Percentiles rank a stretch among this genome's conserved stretches.
phyloP scores from a whole-genome alignment of 495 filamentous ascomycete species.

The Clohesyomyces aquaticus region DNA sequence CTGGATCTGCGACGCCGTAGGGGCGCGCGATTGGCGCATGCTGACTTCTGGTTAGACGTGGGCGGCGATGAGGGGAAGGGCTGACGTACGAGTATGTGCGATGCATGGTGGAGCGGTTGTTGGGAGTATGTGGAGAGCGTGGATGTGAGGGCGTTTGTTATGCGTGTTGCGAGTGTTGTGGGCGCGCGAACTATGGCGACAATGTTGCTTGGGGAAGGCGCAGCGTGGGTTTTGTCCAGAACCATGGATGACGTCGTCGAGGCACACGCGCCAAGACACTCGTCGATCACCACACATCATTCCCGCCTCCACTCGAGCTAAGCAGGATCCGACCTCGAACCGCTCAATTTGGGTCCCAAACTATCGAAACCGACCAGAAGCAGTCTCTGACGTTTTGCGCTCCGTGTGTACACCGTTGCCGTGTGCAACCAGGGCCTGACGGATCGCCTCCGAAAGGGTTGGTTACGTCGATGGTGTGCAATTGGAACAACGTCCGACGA shows the following conservation, averaged over 20 bases:
- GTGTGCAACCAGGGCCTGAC: too few relatives aligned
- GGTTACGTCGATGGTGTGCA: too few relatives aligned
- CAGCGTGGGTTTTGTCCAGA: background rate
- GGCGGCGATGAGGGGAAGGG: too few relatives aligned
- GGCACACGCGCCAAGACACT: background rate
- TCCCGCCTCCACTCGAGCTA: background rate
- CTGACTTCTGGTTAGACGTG: background rate
- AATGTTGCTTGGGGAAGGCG: too few relatives aligned
- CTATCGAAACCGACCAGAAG: too few relatives aligned
- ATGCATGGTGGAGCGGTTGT: conserved; percentile 67
- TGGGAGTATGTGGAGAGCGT: conserved; percentile 4
- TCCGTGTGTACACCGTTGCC: too few relatives aligned
- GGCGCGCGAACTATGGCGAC: too few relatives aligned
- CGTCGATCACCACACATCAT: background rate
- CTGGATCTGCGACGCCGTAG: conserved; percentile 86
- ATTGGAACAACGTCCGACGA: too few relatives aligned
- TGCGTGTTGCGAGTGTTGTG: background rate
- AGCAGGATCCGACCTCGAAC: too few relatives aligned
- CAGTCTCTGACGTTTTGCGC: too few relatives aligned
- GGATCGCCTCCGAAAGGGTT: too few relatives aligned
- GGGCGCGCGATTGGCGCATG: conserved; percentile 85
- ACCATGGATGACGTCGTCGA: background rate
- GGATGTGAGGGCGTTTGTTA: background rate
- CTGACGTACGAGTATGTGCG: conserved; percentile 87
- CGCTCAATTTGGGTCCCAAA: too few relatives aligned